Evolutionary conservation across 768 basidiomycete genomes (phyloP).

Genomic region (Rhodotorula kratochvilovae): DNA sequence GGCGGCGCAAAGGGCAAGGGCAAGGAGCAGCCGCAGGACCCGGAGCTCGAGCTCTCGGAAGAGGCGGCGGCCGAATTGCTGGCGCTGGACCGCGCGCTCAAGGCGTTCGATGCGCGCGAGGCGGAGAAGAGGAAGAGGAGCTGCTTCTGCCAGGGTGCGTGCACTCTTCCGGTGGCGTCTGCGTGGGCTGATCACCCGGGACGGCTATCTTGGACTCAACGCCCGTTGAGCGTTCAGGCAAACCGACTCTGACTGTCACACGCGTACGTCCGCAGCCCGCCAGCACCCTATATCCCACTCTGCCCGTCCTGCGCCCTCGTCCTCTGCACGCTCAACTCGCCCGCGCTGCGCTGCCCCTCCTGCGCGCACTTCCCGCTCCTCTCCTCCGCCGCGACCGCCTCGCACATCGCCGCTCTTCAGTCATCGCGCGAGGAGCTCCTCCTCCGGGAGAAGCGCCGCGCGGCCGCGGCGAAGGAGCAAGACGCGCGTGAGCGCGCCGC

Average conservation of each 20-base stretch:
- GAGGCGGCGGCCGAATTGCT: background rate
- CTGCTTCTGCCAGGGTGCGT: conserved; percentile 34
- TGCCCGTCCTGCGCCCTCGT: conserved; percentile 32
- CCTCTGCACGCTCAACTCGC: conserved; percentile 31
- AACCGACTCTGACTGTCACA: background rate
- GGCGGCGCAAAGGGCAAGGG: conserved; percentile 11
- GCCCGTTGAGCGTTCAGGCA: too few species aligned
- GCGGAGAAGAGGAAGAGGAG: background rate
- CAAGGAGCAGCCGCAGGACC: background rate
- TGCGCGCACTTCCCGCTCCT: conserved; percentile 21
- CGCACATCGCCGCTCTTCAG: conserved; percentile 9
- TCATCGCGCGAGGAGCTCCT: background rate
- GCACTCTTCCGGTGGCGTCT: too few species aligned
- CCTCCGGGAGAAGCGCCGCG: background rate
- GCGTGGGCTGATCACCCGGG: too few species aligned
- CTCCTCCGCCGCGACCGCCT: background rate
- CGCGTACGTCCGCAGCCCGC: background rate
- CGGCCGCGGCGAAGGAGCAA: background rate
- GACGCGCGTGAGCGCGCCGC: conserved; percentile 12
- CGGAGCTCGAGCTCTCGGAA: conserved; percentile 9
- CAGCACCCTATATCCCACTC: conserved; percentile 24
- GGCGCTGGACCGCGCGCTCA: conserved; percentile 9
- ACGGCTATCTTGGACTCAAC: too few species aligned
- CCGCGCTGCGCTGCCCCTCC: conserved; percentile 29
- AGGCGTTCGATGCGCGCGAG: background rate